These are phyloP conservation scores for Emmonsiellopsis sp. DNA, from an alignment of 2,329 filamentous ascomycete genomes.

Conservation along the genomic window DNA sequence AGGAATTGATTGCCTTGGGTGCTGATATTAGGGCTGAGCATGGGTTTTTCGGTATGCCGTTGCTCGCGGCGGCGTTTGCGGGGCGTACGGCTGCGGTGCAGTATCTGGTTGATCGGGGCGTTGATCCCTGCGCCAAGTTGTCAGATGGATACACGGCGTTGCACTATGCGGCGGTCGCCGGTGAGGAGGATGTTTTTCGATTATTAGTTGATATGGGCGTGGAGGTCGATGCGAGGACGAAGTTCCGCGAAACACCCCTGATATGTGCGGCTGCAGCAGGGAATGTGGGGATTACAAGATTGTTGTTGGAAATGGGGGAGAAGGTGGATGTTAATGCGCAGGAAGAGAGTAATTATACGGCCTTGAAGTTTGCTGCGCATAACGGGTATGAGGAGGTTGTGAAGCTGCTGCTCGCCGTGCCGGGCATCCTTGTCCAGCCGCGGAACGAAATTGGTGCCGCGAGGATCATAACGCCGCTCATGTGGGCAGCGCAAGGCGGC, in stretches of 20 bases:
- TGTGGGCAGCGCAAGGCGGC: not conserved
- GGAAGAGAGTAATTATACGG: conserved; percentile 11
- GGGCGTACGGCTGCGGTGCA: not conserved
- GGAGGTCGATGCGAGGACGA: conserved; percentile 10
- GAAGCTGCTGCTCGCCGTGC: conserved; percentile 4
- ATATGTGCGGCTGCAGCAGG: conserved; percentile 15
- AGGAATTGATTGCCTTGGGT: not conserved
- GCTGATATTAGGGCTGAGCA: not conserved
- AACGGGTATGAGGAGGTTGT: conserved; percentile 11
- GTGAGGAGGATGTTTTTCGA: conserved; percentile 3
- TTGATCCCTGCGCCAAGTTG: not conserved
- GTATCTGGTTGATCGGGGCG: not conserved
- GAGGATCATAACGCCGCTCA: not conserved
- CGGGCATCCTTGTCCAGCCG: not conserved
- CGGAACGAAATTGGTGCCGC: not conserved
- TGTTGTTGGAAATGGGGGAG: conserved; percentile 10
- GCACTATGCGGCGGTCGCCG: not conserved
- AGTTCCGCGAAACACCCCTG: conserved; percentile 11
- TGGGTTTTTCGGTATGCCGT: not conserved
- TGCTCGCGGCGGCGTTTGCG: not conserved
- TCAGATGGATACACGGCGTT: not conserved
- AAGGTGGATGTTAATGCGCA: conserved; percentile 10
- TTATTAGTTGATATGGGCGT: conserved; percentile 11
- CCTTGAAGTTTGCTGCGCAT: conserved; percentile 13
- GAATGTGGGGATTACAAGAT: conserved; percentile 9